A percentile compares a stretch with the other conserved stretches of the same genome.
Evolutionary conservation across 768 basidiomycete genomes (phyloP).

Genomic region (Tricholoma bakamatsutake): DNA sequence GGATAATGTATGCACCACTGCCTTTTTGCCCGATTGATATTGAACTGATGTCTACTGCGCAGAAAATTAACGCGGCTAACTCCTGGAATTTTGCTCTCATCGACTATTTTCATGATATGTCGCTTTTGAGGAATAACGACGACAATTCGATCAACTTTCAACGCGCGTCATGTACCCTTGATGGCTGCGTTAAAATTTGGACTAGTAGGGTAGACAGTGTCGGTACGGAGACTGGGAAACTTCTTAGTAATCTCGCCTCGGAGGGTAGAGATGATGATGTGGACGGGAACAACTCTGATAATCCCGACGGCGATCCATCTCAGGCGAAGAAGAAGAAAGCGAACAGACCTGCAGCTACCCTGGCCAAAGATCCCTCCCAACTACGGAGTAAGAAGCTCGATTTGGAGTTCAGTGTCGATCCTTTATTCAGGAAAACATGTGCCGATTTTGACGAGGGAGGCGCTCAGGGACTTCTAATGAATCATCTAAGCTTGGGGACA

Average conservation of each 20-base stretch:
- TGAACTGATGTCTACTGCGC: slow-evolving; percentile 10
- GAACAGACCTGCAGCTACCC: slow-evolving; percentile 71
- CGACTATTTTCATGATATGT: slow-evolving; percentile 99
- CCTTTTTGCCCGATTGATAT: slow-evolving; percentile 4
- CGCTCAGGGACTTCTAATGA: slow-evolving; percentile 93
- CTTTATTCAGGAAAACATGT: slow-evolving; percentile 94
- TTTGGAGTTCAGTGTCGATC: slow-evolving; percentile 93
- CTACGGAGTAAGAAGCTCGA: slow-evolving; percentile 91
- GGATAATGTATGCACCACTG: slow-evolving; percentile 72
- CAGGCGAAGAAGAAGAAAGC: slow-evolving; percentile 60
- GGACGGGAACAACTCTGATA: slow-evolving; percentile 60
- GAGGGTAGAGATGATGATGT: slow-evolving; percentile 48
- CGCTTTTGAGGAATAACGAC: slow-evolving; percentile 82
- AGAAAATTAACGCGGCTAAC: slow-evolving; percentile 99
- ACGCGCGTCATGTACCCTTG: slow-evolving; percentile 94
- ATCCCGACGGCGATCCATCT: slow-evolving; percentile 60
- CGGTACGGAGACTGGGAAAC: slow-evolving; percentile 92
- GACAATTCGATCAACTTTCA: slow-evolving; percentile 99
- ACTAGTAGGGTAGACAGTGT: slow-evolving; percentile 96
- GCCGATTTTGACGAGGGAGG: slow-evolving; percentile 99
- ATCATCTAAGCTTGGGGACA: slow-evolving; percentile 77
- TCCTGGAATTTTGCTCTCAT: slow-evolving; percentile 98
- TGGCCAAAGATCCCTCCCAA: slow-evolving; percentile 81
- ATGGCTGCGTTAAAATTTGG: slow-evolving; percentile 99
- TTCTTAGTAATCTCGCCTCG: slow-evolving; percentile 81